A percentile compares a stretch with the other conserved stretches of the same genome.
These are phyloP conservation scores for Metschnikowia anglica DNA, from an alignment of 805 yeast genomes.

Conservation along the genomic window DNA sequence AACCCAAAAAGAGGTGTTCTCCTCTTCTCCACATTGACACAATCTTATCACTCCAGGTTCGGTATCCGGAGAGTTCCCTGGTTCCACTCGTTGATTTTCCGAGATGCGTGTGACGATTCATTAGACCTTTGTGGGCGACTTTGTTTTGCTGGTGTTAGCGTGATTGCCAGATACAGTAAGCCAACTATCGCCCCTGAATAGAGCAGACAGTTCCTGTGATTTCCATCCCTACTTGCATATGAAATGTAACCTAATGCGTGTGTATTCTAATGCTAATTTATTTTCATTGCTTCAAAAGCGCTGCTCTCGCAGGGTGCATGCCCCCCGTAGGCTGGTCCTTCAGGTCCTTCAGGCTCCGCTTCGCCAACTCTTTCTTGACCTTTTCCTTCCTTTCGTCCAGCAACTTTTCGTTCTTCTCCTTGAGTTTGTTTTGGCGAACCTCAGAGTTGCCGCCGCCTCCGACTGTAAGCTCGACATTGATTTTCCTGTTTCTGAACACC, in stretches of 20 bases:
- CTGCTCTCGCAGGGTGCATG: conserved; percentile 70
- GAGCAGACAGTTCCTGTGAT: no score
- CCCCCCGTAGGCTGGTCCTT: conserved; percentile 28
- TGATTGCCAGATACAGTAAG: no score
- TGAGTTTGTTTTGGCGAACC: conserved; percentile 60
- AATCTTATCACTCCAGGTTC: no score
- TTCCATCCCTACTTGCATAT: not conserved
- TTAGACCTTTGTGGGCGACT: no score
- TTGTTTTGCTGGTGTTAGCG: no score
- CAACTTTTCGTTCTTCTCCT: conserved; percentile 74
- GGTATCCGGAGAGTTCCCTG: no score
- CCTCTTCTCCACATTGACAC: not conserved
- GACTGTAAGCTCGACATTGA: conserved; percentile 93
- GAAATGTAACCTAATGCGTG: not conserved
- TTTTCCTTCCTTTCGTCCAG: conserved; percentile 66
- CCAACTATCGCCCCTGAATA: no score
- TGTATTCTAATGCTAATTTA: conserved; percentile 4
- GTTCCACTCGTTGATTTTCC: no score
- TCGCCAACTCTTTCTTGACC: conserved; percentile 47
- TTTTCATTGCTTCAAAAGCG: conserved; percentile 33
- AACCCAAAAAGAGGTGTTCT: not conserved
- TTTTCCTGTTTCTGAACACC: conserved; percentile 63
- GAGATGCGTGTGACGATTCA: no score
- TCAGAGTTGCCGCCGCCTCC: conserved; percentile 96
- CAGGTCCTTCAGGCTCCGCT: conserved; percentile 29